Evolutionary conservation across 495 filamentous ascomycete species (phyloP), one percentile per base, ranked within the genome.

Genomic region (Aspergillus coremiiformis): DNA sequence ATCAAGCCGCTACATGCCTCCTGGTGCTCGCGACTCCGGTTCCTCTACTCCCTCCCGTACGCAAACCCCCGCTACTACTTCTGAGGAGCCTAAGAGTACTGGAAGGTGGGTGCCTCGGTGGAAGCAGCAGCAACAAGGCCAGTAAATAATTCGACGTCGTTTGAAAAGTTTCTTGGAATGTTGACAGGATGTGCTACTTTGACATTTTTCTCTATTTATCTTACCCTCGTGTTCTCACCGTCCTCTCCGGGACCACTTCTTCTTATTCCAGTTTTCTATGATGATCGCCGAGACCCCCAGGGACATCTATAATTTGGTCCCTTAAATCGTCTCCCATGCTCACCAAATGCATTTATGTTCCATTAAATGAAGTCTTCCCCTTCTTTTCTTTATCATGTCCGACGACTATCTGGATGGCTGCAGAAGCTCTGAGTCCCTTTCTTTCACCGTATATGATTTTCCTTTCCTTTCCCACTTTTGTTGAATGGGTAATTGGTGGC

Each of bases 41-140:
- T 59, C 64, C 43, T 53, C 62, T 33, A 54, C 59, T 35, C 56
- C 61, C 56, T 53, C 58, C 52, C 61, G 69, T 59, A 57, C 62
- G 55, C 52, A 64, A 56, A 60, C 59, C 51, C 54, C 65, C 47
- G 53, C 57, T 52, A 9, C 47, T 8, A 47, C 55, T 44, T 54
- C 52, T 53, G 66, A 63, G 39, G 59, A 61, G 58, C 55, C 68
- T 37, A 65, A 68, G 57, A 68, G 50, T 29, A 33, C 54, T 50
- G 56, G 63, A 43, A 72, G 67, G 55, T 75, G 72, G 72, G 71
- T 74, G 23, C 72, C 72, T 17, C 62, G 62, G 39, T 74, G 66
- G 66, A 75, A 70, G 65, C 70, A 69, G 65, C 70, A 69, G 57
- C 66, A 69, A 56, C 65, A 72, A 50, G 56, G 54, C 54, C 59